Base-by-base conservation (phyloP, 345 rosid species). In the Hypericum androsaemum region DNA sequence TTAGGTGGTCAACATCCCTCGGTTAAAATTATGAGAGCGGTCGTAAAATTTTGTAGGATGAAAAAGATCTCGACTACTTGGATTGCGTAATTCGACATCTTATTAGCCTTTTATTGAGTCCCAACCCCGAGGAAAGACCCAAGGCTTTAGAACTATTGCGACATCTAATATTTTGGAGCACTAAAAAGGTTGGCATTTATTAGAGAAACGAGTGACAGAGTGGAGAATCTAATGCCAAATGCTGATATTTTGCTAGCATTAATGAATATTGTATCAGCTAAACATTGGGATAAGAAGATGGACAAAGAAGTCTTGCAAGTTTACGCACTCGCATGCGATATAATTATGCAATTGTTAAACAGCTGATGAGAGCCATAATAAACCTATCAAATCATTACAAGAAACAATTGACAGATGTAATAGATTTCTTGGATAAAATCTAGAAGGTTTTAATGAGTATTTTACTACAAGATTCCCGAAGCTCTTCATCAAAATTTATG, bases 81-180 rank as follows among this genome's bases (percentile, higher is more conserved):
- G 80, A 84, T 46, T 88, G 94, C 6, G 98, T 84, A 81, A 95
- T 89, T 47, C 59, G 67, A 41, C 83, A 92, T 60, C 77, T 92
- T 39, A 77, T 92, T 62, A 74, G 79, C 42, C 54, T 63, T 63
- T 73, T 90, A 50, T 54, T 90, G 53, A 72, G 71, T 52, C 84
- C 87, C 38, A 62, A 76, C 40, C 98, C 95, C 49, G 89, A 87
- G 53, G 56, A 70, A 58, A 83, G 98, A 60, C 98, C 88, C 10
- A 79, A 58, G 61, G 84, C 94, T 45, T 10, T 56, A 12, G 89
- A 88, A 61, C 95, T 88, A 56, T 52, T 85, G 53, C 67, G 60
- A 48, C 96, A 92, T 70, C 98, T 96, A 13, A 64, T 92, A 52
- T 84, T 88, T 64, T 92, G 98, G 98, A 78, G 65, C 77, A 71